Conservation (phyloP, 805 yeast species). For the Saccharomyces jurei region DNA sequence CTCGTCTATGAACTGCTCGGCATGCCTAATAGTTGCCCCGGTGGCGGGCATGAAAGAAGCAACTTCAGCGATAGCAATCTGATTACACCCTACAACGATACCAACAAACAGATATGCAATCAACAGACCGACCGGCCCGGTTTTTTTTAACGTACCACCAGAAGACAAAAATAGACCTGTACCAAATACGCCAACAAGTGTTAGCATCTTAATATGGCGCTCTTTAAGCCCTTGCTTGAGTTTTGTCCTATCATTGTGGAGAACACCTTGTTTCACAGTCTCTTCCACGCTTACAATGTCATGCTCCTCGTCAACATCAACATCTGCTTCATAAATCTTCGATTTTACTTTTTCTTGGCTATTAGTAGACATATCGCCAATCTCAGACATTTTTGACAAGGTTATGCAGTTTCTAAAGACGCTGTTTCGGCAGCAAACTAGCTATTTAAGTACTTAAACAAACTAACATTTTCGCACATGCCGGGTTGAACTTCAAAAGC, state of each 20-base stretch:
- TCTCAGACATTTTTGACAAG: not conserved
- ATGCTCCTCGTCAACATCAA: not conserved
- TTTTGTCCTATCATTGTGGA: not conserved
- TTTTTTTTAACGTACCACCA: slow-evolving; percentile 33
- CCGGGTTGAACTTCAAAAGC: not conserved
- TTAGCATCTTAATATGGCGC: slow-evolving; percentile 41
- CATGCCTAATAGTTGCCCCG: slow-evolving; percentile 32
- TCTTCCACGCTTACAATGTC: not conserved
- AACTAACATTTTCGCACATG: not conserved
- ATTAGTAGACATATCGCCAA: not conserved
- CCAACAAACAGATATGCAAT: slow-evolving; percentile 31
- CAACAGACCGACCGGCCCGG: slow-evolving; percentile 33
- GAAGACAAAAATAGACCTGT: slow-evolving; percentile 37
- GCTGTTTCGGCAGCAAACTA: not conserved
- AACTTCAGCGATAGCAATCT: slow-evolving; percentile 35
- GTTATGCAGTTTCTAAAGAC: not conserved
- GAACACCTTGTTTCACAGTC: not conserved
- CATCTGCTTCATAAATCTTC: not conserved
- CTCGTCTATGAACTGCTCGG: slow-evolving; percentile 33
- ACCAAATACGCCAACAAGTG: slow-evolving; percentile 40
- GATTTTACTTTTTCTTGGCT: not conserved
- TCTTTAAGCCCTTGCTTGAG: slow-evolving; percentile 10
- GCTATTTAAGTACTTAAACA: not conserved
- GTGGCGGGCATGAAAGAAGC: slow-evolving; percentile 34
- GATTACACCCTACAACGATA: slow-evolving; percentile 33